Base-by-base conservation (phyloP, 2,329 filamentous ascomycete species). In the Xylariomycetidae sp. region DNA sequence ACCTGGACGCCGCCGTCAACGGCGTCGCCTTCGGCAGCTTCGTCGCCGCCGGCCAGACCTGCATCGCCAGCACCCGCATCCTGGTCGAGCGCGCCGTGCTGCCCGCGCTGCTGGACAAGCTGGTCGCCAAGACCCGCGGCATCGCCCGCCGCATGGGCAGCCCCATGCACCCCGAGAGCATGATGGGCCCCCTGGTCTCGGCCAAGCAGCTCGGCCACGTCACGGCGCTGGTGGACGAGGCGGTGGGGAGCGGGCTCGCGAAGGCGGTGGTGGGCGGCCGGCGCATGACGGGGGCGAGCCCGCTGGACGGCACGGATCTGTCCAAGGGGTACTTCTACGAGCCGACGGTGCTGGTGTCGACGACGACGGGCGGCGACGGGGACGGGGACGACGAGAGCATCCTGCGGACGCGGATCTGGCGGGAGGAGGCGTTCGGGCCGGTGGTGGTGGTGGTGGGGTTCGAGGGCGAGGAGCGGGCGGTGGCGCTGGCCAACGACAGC, bases 371-470 rank as follows among this genome's bases (percentile, higher is more conserved):
- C 20, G 12, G 55, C 61, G 13, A 72, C 69, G 41, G 67, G 61
- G 68, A 25, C 2, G 5, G 54, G 60, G 12, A 72, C 67, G 42
- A 67, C 60, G 68, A 73, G 42, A 75, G 75, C 49, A 68, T 88
- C 74, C 68, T 76, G 22, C 61, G 76, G 51, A 82, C 85, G 59
- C 76, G 76, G 54, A 82, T 92, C 46, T 81, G 85, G 67, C 73
- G 76, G 48, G 82, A 88, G 56, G 85, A 92, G 59, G 85, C 87
- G 39, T 92, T 92, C 57, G 85, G 85, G 14, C 85, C 85, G 7
- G 85, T 89, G 24, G 79, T 84, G 56, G 73, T 81, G 32, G 74
- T 92, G 44, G 72, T 76, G 49, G 82, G 81, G 47, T 90, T 92
- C 65, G 78, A 79, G 56, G 78, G 70, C 46, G 81, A 86, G 63